Conservation (phyloP, 129 eudicot species). For the Sambucus nigra region DNA sequence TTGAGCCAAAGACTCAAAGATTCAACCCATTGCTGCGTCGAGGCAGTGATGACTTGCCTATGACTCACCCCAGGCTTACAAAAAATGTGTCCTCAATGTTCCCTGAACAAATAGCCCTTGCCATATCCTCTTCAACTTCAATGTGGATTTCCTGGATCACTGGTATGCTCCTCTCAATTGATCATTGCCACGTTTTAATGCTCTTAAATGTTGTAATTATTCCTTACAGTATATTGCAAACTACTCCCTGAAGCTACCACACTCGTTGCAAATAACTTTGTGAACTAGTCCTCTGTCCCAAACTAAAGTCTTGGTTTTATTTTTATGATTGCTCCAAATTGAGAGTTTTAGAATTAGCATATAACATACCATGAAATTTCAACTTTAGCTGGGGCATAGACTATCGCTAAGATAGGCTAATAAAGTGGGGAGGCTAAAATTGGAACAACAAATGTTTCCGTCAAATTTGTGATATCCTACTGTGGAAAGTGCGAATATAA, state of each 20-base stretch:
- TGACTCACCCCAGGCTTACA: slow-evolving; percentile 60
- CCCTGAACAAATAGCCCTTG: slow-evolving; percentile 84
- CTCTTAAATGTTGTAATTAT: background rate
- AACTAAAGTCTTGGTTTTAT: background rate
- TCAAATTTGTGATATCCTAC: no score
- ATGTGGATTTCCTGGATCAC: slow-evolving; percentile 96
- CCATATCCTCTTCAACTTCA: slow-evolving; percentile 63
- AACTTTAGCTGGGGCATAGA: no score
- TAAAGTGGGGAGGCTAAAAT: no score
- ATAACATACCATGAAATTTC: no score
- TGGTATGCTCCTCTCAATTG: slow-evolving; percentile 46
- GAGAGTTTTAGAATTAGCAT: no score
- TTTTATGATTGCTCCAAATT: no score
- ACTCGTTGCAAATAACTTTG: no score
- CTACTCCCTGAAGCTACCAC: no score
- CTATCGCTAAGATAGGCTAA: no score
- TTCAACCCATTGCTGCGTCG: slow-evolving; percentile 57
- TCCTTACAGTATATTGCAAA: background rate
- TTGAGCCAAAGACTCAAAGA: slow-evolving; percentile 54
- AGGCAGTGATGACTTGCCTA: slow-evolving; percentile 77
- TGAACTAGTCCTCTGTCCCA: background rate
- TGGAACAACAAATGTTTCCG: no score
- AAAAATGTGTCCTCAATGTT: slow-evolving; percentile 53
- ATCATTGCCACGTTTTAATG: background rate
- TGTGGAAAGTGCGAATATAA: no score